Base-by-base conservation (phyloP, 2,329 filamentous ascomycete genomes). In the Botryotinia calthae region DNA sequence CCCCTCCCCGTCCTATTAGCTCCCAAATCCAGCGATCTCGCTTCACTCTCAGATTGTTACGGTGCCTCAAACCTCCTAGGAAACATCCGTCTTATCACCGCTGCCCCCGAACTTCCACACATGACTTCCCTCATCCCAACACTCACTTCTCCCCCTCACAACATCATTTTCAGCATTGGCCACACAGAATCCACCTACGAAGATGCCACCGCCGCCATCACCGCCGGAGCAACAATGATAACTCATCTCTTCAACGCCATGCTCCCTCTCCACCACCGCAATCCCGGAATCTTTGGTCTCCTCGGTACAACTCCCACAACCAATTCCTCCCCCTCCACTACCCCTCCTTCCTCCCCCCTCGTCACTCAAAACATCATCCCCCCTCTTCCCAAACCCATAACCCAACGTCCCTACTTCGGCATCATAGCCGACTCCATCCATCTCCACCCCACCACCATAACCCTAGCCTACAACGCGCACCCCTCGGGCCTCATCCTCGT, bases 231-330 rank as follows among this genome's bases (percentile, higher is more conserved):
- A 2, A 92, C 88, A 66, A 97, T 97, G 93, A 92, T 97, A 76
- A 97, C 94, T 0, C 94, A 97, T 79, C 86, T 97, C 1, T 97
- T 97, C 88, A 97, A 97, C 81, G 94, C 94, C 40, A 97, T 97
- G 94, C 88, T 90, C 0, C 94, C 94, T 22, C 88, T 97, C 68
- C 93, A 96, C 81, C 94, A 98, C 85, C 91, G 95, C 73, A 94
- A 97, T 82, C 94, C 95, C 0, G 94, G 94, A 54, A 90, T 97
- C 77, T 97, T 97, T 80, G 95, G 95, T 42, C 89, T 97, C 0
- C 84, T 98, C 22, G 94, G 94, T 16, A 87, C 88, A 74, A 87
- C 87, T 14, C 87, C 91, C 78, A 75, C 70, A 3, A 69, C 77
- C 16, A 76, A 75, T 28, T 40, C 64, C 6, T 63, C 56, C 25